Base-by-base conservation (phyloP, 352 stramenopile genomes). In the Pythium angustatum region DNA sequence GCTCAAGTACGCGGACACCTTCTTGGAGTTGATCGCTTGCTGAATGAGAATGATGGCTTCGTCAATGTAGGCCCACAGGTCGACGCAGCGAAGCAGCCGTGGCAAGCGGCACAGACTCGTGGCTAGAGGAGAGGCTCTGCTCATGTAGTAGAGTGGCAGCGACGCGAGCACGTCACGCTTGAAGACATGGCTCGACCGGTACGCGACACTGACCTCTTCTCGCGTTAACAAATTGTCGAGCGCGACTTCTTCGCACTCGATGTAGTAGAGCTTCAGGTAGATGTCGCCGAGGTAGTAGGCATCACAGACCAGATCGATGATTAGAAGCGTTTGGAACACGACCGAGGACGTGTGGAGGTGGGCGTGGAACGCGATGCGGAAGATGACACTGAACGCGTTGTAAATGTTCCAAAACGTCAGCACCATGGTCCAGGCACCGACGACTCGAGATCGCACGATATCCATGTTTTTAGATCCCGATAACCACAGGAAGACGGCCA, bases 21-120 rank as follows among this genome's bases (percentile, higher is more conserved):
- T 85, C 47, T 79, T 68, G 6, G 78, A 85, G 6, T 81, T 72
- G n/a, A 92, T 88, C 3, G 64, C 59, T 47, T 92, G 79, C 61
- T 92, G 84, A 7, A 85, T 69, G n/a, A 83, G 74, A 45, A 93
- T 75, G 50, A 90, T 91, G 5, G 82, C 61, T 19, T 88, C 68
- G 33, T 91, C 82, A 6, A 91, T 57, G 26, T 83, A 87, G 14
- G 63, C 62, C 79, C 72, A 86, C 0, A 93, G 40, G 19, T 88
- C 69, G 5, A 76, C 24, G 38, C 68, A 85, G 0, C 85, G 82
- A 27, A 91, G 24, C 3, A 94, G 61, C 5, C 84, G 71, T 1
- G 83, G 81, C 3, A 94, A 15, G 5, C 85, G 72, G 34, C 77
- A 89, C 8, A 88, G 33, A 56, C 62, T 78, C 0, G 72, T 62